Conservation (phyloP, 345 rosid genomes). For the Salix caprea region DNA sequence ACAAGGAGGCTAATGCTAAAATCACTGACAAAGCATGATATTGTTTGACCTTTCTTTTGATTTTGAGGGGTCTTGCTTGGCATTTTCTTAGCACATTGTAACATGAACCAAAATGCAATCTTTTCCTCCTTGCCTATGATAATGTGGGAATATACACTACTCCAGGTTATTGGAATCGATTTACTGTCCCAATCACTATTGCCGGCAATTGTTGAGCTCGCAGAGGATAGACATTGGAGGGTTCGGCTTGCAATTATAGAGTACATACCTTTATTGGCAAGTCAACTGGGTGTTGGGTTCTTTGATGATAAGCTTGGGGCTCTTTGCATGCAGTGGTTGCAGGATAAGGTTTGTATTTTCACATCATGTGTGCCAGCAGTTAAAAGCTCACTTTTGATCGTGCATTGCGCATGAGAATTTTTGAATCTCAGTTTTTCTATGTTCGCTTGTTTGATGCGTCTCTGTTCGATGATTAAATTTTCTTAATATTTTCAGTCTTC, state of each 20-base stretch:
- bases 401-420: neutral
- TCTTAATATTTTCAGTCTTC: neutral
- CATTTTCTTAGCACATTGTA: neutral
- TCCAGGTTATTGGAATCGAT: conserved; percentile 95
- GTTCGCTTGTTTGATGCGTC: neutral
- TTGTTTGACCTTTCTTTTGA: neutral
- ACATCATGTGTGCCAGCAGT: neutral
- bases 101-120: neutral
- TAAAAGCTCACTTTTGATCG: neutral
- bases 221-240: conserved; percentile 98
- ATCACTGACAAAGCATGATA: neutral
- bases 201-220: conserved; percentile 98
- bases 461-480: neutral
- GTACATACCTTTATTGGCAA: conserved; percentile 89
- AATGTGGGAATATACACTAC: neutral
- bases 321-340: conserved; percentile 98
- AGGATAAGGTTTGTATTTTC: conserved; percentile 66
- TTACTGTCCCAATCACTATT: conserved; percentile 83
- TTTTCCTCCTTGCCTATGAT: neutral
- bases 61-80: neutral
- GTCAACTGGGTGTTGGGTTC: conserved; percentile 92
- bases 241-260: conserved; percentile 94
- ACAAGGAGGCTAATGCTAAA: neutral
- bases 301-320: conserved; percentile 90
- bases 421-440: neutral